These are phyloP conservation scores for Amanita subjunquillea DNA, from an alignment of 768 basidiomycete species.

Conservation along the genomic window DNA sequence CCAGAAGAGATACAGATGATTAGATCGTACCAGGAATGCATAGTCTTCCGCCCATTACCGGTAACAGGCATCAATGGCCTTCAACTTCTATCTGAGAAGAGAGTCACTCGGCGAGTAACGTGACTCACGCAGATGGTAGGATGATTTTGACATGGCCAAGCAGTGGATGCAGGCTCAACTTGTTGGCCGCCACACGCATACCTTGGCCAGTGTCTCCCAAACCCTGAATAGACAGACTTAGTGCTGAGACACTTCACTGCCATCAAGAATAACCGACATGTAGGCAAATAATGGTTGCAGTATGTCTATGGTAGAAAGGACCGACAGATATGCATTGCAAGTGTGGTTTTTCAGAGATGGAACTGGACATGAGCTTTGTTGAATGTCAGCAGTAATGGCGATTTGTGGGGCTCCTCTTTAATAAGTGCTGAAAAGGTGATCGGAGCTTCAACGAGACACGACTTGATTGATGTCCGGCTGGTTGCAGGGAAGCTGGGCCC, in stretches of 20 bases:
- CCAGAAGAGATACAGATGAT: not conserved
- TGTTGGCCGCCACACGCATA: constrained; percentile 42
- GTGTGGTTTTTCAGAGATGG: constrained; percentile 4
- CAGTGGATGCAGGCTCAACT: constrained; percentile 25
- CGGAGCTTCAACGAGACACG: constrained; percentile 6
- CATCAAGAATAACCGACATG: constrained; percentile 34
- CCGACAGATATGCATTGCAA: constrained; percentile 6
- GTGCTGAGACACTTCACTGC: not conserved
- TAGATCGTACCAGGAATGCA: constrained; percentile 38
- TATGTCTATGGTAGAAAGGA: constrained; percentile 14
- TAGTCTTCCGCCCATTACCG: constrained; percentile 37
- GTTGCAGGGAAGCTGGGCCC: not conserved
- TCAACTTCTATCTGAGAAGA: not conserved
- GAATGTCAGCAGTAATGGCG: constrained; percentile 11
- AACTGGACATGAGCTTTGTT: not conserved
- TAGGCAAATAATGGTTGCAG: constrained; percentile 59
- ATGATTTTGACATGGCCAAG: constrained; percentile 61
- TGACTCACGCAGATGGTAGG: constrained; percentile 43
- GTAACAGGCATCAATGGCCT: constrained; percentile 36
- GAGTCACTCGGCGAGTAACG: constrained; percentile 8
- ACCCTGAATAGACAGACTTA: constrained; percentile 19
- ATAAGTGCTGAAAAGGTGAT: not conserved
- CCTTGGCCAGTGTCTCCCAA: constrained; percentile 43
- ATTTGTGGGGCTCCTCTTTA: constrained; percentile 2
- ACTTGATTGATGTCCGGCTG: not conserved